Conservation (phyloP, 192 early-diverging fungal species). For the Mycoemilia scoparia region DNA sequence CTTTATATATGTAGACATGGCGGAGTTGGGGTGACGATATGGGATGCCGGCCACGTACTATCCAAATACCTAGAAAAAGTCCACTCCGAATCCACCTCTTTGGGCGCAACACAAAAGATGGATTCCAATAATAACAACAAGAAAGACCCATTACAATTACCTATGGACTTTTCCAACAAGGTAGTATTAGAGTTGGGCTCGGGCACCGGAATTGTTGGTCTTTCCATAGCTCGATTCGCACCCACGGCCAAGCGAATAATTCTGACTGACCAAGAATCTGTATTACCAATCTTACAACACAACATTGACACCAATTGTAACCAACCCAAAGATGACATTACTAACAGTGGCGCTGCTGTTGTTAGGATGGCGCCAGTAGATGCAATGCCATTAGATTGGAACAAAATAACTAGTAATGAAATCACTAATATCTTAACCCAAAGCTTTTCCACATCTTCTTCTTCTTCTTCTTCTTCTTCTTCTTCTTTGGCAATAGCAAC, state of each 20-base stretch:
- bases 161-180: constrained; percentile 8
- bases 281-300: constrained; percentile 10
- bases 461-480: too few relatives aligned
- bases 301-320: constrained; percentile 11
- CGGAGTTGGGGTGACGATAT: constrained; percentile 17
- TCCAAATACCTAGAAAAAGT: constrained; percentile 23
- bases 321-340: constrained; percentile 1
- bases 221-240: constrained; percentile 9
- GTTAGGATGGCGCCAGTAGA: too few relatives aligned
- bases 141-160: too few relatives aligned
- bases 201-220: constrained; percentile 17
- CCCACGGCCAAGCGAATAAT: constrained; percentile 7
- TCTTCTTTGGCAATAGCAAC: constrained; percentile 7
- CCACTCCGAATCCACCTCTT: too few relatives aligned
- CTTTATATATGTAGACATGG: too few relatives aligned
- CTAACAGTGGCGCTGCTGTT: too few relatives aligned
- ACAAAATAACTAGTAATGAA: too few relatives aligned
- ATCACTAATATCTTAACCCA: too few relatives aligned
- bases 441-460: too few relatives aligned
- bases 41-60: constrained; percentile 15
- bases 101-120: constrained; percentile 1
- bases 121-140: too few relatives aligned
- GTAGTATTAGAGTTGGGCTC: constrained; percentile 16
- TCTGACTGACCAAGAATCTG: constrained; percentile 13
- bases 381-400: too few relatives aligned